Base-by-base conservation (phyloP, 192 early-diverging fungal species). In the Entomortierella lignicola region DNA sequence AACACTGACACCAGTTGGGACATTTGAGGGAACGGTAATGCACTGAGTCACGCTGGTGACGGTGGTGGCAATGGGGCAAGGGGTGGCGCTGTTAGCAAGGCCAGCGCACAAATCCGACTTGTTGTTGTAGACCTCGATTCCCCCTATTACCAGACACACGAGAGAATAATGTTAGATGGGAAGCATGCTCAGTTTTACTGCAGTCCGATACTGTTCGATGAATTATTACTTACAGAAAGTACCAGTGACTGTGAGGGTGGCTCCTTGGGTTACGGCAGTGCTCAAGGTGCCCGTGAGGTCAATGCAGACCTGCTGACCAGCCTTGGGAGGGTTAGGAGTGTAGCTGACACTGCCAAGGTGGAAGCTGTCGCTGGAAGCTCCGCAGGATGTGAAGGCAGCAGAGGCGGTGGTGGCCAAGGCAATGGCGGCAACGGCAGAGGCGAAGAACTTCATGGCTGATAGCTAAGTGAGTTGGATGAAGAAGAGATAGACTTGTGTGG, bases 301-400 rank as follows among this genome's bases (percentile, higher is more conserved):
- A 57, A 79, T 60, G 62, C 75, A 79, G 29, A 79, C 55, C 27
- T 55, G 43, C 52, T 79, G 66, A 43, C 31, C 31, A 42, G 70
- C 75, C 68, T 70, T 70, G 52, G 75, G 75, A 42, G 75, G 75
- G 75, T 70, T 79, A 51, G 75, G 75, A 31, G 26, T 31, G 55
- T 79, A 79, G 23, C 66, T 39, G 56, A 79, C 50, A 10, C 47
- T 8, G 12, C 47, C 10, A 4, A 79, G 56, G 17, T 20, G 0
- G 44, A 79, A 64, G 2, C 26, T 32, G 42, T 79, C 75, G 1
- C 59, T 30, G n/a, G 75, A 41, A 12, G 62, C 54, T 20, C 75
- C 75, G 68, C 75, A 79, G 62, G 75, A 70, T 0, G 75, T 66
- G 75, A 79, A 70, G 11, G 75, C 75, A 21, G 75, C 75, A 12